Evolutionary conservation across 1,284 basidiomycete species (phyloP).

Genomic region (Ganoderma lucidum): DNA sequence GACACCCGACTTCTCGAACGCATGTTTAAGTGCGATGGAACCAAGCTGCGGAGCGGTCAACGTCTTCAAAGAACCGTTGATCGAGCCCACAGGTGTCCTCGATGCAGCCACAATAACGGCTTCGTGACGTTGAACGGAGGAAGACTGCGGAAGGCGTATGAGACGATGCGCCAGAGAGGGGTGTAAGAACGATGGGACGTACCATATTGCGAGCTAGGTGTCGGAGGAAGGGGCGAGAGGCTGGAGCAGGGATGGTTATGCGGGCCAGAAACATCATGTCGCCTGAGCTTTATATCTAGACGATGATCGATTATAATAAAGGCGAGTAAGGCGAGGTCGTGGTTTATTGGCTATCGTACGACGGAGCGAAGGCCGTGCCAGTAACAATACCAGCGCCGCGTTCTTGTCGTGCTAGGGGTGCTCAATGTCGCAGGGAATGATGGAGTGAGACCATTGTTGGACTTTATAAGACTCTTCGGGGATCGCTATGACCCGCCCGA

Average conservation of each 20-base stretch:
- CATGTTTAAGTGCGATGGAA: conserved; percentile 88
- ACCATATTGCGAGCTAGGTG: conserved; percentile 50
- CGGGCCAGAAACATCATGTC: conserved; percentile 50
- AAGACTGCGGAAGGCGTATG: conserved; percentile 34
- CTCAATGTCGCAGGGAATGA: conserved; percentile 18
- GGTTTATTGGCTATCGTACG: conserved; percentile 37
- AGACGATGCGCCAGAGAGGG: background rate
- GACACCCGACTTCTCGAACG: conserved; percentile 83
- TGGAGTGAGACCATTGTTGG: conserved; percentile 21
- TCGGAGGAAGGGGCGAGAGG: conserved; percentile 45
- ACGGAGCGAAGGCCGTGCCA: conserved; percentile 24
- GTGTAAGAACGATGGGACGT: conserved; percentile 20
- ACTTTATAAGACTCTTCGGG: conserved; percentile 30
- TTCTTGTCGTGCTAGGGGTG: conserved; percentile 26
- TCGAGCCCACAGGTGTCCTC: conserved; percentile 93
- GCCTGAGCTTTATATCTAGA: conserved; percentile 40
- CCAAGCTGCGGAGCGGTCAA: conserved; percentile 94
- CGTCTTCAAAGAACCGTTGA: conserved; percentile 90
- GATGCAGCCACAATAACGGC: conserved; percentile 96
- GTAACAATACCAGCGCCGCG: conserved; percentile 19
- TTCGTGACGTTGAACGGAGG: conserved; percentile 58
- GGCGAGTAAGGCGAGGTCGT: conserved; percentile 28
- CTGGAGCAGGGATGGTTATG: conserved; percentile 46
- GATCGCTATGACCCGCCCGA: conserved; percentile 27
- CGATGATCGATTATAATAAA: conserved; percentile 38